Base-by-base conservation (phyloP, 345 rosid species). In the Pugionium cornutum region DNA sequence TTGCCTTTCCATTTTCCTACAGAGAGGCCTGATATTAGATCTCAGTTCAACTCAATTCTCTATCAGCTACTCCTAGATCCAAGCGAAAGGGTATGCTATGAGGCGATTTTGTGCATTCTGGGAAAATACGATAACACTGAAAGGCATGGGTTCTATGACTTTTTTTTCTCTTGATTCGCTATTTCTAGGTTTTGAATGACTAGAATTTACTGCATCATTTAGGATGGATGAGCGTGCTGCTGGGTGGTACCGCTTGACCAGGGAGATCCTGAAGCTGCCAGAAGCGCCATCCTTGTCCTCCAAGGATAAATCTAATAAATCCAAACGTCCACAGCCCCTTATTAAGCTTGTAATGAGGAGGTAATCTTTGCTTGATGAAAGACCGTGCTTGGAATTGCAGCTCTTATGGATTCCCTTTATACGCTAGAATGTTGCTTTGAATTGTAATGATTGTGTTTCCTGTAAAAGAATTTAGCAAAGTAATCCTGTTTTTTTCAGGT, bases 261-360 rank as follows among this genome's bases (percentile, higher is more conserved):
- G 99, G 78, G 99, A 91, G 83, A 87, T 94, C 76, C 77, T 95
- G 62, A 95, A 95, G 83, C 67, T 91, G 75, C 99, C 96, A 57
- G 99, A 95, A 72, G 88, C 95, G 66, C 87, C 97, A 44, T 88
- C 97, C 43, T 75, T 81, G 41, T 80, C 88, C 63, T 74, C 83
- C 7, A 88, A 85, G 78, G 97, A 94, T 62, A 94, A 94, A 81
- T 70, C 88, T 72, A 83, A 76, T 58, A 95, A 95, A 82, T 72
- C 92, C 7, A 87, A 91, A 80, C 97, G 99, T 43, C 95, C 99
- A 7, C 99, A 95, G 46, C 88, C 92, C 55, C 92, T 95, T 60
- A 91, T 95, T 72, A 91, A 91, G 74, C 95, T 91, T 58, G 99
- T 91, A 39, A 88, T 95, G 99, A 84, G 99, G 79, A 95, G 99